Percentiles rank a stretch among this genome's conserved stretches.
Conservation (phyloP, 164 flowering plant genomes). For the Vitis vinifera region DNA sequence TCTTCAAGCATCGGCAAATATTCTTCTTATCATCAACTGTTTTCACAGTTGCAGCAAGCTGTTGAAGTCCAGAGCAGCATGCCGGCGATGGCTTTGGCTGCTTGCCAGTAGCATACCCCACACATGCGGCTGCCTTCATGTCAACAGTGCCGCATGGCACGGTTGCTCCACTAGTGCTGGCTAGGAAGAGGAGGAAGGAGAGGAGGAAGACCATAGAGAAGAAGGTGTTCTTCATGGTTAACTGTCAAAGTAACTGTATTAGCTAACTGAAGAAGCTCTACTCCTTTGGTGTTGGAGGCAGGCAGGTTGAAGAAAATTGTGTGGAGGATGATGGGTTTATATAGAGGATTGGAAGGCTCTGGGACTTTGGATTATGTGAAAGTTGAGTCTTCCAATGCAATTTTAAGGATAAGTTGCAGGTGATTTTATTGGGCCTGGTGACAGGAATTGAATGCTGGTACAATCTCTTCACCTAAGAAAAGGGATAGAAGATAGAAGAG, state of each 20-base stretch:
- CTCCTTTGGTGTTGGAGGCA: background rate
- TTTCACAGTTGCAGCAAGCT: constrained; percentile 27
- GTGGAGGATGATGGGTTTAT: background rate
- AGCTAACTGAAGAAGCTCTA: background rate
- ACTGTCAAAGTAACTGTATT: background rate
- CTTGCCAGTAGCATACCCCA: constrained; percentile 34
- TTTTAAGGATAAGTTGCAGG: background rate
- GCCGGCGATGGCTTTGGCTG: constrained; percentile 24
- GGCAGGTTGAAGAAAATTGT: background rate
- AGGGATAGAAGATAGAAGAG: too few species aligned
- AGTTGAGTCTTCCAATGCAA: constrained; percentile 7
- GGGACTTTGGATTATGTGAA: background rate
- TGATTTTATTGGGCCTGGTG: background rate
- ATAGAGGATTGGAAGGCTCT: background rate
- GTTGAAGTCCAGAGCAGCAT: constrained; percentile 43
- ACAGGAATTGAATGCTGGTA: too few species aligned
- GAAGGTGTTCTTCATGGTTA: constrained; percentile 28
- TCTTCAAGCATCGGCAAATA: constrained; percentile 45
- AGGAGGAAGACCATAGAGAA: constrained; percentile 27
- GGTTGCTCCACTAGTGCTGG: constrained; percentile 24
- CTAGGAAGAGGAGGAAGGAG: constrained; percentile 26
- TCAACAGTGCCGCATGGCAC: constrained; percentile 26
- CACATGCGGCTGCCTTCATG: constrained; percentile 34
- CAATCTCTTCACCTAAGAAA: too few species aligned
- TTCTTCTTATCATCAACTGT: constrained; percentile 36